phyloP scores from a whole-genome alignment of 1,284 basidiomycete genomes.

The Ceratobasidium sp. region DNA sequence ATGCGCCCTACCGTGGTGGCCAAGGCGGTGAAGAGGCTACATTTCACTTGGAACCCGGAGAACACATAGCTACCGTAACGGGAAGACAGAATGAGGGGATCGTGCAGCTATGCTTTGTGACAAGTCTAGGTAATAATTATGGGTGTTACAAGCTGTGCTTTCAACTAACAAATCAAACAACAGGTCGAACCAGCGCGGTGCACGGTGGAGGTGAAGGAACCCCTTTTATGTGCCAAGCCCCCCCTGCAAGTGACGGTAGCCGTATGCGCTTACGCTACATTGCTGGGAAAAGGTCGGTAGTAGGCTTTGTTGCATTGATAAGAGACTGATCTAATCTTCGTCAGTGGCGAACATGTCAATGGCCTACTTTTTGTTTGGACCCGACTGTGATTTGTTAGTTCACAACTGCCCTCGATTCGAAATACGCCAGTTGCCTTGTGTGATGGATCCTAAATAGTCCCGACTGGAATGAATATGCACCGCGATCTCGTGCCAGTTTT shows the following conservation, averaged over 20 bases:
- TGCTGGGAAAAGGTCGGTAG: slow-evolving; percentile 7
- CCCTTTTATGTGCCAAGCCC: background rate
- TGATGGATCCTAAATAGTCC: too few species aligned
- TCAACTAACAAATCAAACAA: background rate
- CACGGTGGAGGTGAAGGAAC: background rate
- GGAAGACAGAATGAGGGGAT: background rate
- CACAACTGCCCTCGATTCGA: too few species aligned
- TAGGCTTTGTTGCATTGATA: too few species aligned
- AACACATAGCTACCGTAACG: slow-evolving; percentile 10
- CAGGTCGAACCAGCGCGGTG: background rate
- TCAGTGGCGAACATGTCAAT: too few species aligned
- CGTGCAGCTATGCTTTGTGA: slow-evolving; percentile 5
- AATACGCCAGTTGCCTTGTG: too few species aligned
- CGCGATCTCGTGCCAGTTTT: too few species aligned
- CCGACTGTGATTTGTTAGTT: too few species aligned
- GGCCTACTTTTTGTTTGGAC: too few species aligned
- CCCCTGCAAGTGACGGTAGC: background rate
- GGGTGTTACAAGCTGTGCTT: background rate
- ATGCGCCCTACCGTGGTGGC: slow-evolving; percentile 1
- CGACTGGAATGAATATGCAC: too few species aligned
- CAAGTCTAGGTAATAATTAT: background rate
- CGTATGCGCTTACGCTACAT: slow-evolving; percentile 23
- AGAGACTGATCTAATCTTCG: too few species aligned
- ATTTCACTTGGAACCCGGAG: slow-evolving; percentile 12
- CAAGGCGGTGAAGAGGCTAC: background rate